phyloP scores from a whole-genome alignment of 345 rosid species.

The Eucalyptus regnans region DNA sequence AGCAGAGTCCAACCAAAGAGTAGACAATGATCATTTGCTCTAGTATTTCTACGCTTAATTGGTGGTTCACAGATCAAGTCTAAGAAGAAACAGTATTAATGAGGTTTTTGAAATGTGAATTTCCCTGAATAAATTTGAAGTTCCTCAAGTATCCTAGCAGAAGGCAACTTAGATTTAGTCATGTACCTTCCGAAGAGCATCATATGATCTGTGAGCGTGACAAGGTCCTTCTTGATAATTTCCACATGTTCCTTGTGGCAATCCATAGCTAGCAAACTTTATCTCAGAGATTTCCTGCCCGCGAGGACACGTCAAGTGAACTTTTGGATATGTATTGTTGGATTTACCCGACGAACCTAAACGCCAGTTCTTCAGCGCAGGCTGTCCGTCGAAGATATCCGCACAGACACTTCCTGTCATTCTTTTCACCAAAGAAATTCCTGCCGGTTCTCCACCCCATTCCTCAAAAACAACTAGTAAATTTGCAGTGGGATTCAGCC shows the following conservation, averaged over 20 bases:
- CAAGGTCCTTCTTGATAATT: slow-evolving; percentile 43
- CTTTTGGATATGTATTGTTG: background rate
- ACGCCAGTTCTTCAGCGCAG: background rate
- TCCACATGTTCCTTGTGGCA: slow-evolving; percentile 51
- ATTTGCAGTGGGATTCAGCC: slow-evolving; percentile 24
- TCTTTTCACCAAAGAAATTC: slow-evolving; percentile 18
- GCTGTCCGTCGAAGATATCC: slow-evolving; percentile 3
- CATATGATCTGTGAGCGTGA: slow-evolving; percentile 47
- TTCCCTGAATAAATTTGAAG: background rate
- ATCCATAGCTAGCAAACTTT: slow-evolving; percentile 63
- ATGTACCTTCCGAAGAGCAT: slow-evolving; percentile 21
- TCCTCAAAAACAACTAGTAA: slow-evolving; percentile 25
- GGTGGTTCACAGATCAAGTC: background rate
- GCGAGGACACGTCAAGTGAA: slow-evolving; percentile 30
- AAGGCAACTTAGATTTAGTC: background rate
- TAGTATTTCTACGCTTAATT: background rate
- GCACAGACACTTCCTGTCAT: slow-evolving; percentile 13
- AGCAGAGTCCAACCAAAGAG: background rate
- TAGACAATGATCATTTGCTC: background rate
- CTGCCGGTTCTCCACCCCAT: slow-evolving; percentile 18
- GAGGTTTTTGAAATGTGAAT: background rate
- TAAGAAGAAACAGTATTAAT: background rate
- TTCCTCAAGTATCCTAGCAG: background rate
- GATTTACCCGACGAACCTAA: background rate
- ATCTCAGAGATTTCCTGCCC: slow-evolving; percentile 45